Evolutionary conservation across 1,139 yeast species (phyloP), one percentile per base, ranked within the genome.

Genomic region (Candida albicans): DNA sequence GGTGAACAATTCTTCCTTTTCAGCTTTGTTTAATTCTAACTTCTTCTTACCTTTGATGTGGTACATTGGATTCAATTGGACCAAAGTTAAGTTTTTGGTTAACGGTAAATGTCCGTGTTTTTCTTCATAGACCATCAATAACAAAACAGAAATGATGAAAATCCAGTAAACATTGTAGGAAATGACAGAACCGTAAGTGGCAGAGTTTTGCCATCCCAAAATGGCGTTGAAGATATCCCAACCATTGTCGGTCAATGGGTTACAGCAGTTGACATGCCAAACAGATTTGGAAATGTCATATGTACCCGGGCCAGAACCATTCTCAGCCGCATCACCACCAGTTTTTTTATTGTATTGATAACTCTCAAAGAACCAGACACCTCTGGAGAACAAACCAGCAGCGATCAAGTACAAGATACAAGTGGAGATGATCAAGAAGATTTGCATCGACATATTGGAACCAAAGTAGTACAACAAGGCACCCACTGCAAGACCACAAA

Each of bases 191-290:
- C 96, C 95, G 58, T 87, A 80, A 51, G 96, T 89, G 47, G 96
- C 96, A 42, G 67, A 60, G 42, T 64, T 63, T 62, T 61, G 67
- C 67, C 67, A 63, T 39, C 68, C 68, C 30, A 63, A 59, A 32
- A 63, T 53, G 34, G 67, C 62, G 58, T 88, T 89, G 77, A 90
- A 89, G 49, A 90, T 81, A 79, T 87, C 95, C 96, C 96, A 90
- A 69, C 95, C 95, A 49, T 87, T 84, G 62, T 89, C 96, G 39
- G 75, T 74, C 65, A 84, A 87, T 31, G 96, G 95, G 68, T 88
- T 89, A 70, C 96, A 90, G 69, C 96, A 90, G 73, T 90, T 89
- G 50, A 90, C 91, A 65, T 90, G 97, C 89, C 96, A 90, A 13
- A 90, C 96, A 8, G 88, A 68, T 57, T 78, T 75, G 45, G 73